Evolutionary conservation across 2,329 filamentous ascomycete species (phyloP).

Genomic region (Ophiostoma tasmaniense): DNA sequence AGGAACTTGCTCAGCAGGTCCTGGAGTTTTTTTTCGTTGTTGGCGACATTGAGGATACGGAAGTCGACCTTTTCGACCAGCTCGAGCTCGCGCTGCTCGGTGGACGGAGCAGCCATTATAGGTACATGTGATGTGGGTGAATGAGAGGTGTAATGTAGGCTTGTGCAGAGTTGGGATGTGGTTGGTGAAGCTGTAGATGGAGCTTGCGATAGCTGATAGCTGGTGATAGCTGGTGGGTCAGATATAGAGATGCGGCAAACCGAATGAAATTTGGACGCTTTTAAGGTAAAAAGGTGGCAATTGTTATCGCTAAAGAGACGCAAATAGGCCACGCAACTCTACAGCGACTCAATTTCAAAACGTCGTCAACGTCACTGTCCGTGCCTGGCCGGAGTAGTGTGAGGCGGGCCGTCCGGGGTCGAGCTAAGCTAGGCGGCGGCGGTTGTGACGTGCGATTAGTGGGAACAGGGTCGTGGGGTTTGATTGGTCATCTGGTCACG

Average conservation of each 20-base stretch:
- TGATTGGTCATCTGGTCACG: slow-evolving; percentile 11
- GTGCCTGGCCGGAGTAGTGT: slow-evolving; percentile 4
- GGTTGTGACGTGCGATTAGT: slow-evolving; percentile 12
- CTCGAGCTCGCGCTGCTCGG: slow-evolving; percentile 65
- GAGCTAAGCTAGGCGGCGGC: slow-evolving; percentile 14
- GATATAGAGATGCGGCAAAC: background rate
- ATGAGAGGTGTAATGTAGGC: background rate
- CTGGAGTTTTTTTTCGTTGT: slow-evolving; percentile 76
- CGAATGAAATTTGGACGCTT: background rate
- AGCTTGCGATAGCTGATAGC: background rate
- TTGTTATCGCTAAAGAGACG: background rate
- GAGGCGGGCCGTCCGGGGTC: slow-evolving; percentile 6
- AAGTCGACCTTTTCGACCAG: slow-evolving; percentile 81
- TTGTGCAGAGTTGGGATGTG: background rate
- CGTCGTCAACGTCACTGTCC: slow-evolving; percentile 1
- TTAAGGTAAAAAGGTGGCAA: background rate
- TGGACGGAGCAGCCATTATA: slow-evolving; percentile 15
- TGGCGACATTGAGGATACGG: slow-evolving; percentile 67
- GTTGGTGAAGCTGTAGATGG: background rate
- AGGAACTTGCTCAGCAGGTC: slow-evolving; percentile 70
- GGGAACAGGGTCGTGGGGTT: background rate
- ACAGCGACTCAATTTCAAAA: background rate
- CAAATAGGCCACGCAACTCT: background rate
- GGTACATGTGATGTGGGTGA: background rate
- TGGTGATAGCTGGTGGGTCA: background rate